Conservation (phyloP, 495 filamentous ascomycete genomes). For the Wilcoxina mikolae region DNA sequence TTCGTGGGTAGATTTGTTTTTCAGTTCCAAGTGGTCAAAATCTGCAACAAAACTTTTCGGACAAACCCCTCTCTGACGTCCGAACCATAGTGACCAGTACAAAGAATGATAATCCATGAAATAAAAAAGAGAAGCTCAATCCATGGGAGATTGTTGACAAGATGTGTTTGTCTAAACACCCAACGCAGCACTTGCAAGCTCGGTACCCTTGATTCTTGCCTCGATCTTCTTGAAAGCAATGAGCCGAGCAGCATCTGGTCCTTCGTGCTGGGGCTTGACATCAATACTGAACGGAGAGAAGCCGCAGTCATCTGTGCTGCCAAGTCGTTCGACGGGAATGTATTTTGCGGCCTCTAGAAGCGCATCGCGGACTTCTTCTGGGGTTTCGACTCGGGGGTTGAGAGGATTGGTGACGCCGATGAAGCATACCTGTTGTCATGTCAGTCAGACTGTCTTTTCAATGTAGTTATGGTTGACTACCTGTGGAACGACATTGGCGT, state of each 20-base stretch:
- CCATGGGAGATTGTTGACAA: no score
- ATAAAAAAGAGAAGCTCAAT: background rate
- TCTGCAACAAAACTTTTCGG: no score
- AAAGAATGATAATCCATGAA: no score
- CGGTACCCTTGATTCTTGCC: conserved; percentile 31
- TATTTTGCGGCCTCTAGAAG: conserved; percentile 30
- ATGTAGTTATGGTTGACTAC: conserved; percentile 2
- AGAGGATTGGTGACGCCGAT: conserved; percentile 33
- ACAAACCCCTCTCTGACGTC: no score
- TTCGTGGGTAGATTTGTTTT: background rate
- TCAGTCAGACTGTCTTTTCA: background rate
- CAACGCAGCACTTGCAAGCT: conserved; percentile 31
- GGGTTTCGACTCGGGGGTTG: conserved; percentile 30
- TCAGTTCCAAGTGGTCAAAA: background rate
- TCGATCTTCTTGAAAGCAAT: conserved; percentile 33
- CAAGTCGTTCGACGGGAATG: conserved; percentile 31
- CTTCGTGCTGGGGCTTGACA: conserved; percentile 32
- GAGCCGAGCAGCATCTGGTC: conserved; percentile 32
- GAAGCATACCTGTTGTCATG: conserved; percentile 30
- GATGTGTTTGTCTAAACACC: conserved; percentile 22
- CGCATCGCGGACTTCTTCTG: conserved; percentile 31
- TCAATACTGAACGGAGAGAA: conserved; percentile 33
- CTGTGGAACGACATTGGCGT: conserved; percentile 31
- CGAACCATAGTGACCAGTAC: no score
- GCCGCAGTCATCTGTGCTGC: conserved; percentile 35